phyloP scores from a whole-genome alignment of 108 stramenopile species.

The Nitzschia inconspicua region DNA sequence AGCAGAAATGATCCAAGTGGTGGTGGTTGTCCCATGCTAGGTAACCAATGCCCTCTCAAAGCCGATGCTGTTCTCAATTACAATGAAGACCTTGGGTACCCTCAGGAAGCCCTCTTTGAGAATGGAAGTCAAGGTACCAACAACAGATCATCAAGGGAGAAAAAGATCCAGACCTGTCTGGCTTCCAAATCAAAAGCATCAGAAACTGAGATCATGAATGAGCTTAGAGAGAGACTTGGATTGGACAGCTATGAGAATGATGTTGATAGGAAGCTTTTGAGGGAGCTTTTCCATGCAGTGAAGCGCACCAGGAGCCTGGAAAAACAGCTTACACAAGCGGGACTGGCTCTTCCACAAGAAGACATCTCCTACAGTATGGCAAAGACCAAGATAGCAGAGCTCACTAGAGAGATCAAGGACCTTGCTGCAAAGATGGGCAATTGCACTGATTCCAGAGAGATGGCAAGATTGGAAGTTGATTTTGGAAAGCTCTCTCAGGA shows the following conservation, averaged over 20 bases:
- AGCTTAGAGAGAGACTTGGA: conserved; percentile 7
- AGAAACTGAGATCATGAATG: conserved; percentile 18
- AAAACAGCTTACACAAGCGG: conserved; percentile 40
- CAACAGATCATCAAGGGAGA: neutral
- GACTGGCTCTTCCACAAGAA: conserved; percentile 37
- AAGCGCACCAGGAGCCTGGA: conserved; percentile 32
- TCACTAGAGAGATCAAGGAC: conserved; percentile 38
- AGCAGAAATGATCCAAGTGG: conserved; percentile 23
- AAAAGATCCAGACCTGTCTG: neutral
- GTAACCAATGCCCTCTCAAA: conserved; percentile 37
- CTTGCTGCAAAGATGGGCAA: conserved; percentile 30
- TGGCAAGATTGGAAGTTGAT: conserved; percentile 30
- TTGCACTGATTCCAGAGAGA: conserved; percentile 23
- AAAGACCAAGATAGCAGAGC: conserved; percentile 28
- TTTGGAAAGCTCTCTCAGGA: conserved; percentile 44
- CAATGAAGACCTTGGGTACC: conserved; percentile 31
- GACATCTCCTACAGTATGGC: conserved; percentile 47
- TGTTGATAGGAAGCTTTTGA: conserved; percentile 21
- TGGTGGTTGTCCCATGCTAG: conserved; percentile 31
- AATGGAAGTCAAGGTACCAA: neutral
- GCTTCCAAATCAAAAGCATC: neutral
- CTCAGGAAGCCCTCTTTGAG: conserved; percentile 28
- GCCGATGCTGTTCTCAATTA: conserved; percentile 24
- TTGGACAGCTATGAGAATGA: conserved; percentile 5
- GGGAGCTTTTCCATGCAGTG: conserved; percentile 24